phyloP scores from a whole-genome alignment of 1,139 yeast genomes.

The Tardiomyces depauwii region DNA sequence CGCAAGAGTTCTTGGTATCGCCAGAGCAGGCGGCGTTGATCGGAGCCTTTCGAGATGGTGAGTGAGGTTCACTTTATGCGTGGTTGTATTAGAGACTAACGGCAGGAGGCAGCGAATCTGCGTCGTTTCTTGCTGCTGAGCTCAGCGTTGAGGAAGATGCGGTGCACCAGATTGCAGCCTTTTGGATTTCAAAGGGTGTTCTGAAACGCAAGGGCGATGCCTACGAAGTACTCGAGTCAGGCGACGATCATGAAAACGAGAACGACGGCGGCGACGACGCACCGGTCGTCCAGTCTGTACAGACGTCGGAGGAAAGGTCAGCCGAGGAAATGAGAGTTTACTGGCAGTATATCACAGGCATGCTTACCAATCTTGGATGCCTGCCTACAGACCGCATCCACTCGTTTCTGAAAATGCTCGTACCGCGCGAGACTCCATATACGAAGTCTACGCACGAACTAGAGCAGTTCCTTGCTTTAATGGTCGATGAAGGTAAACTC shows the following conservation, averaged over 20 bases:
- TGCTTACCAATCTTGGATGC: conserved; percentile 44
- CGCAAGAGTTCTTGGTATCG: neutral
- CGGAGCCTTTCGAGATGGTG: neutral
- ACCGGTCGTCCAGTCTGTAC: conserved; percentile 13
- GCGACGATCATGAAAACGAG: conserved; percentile 7
- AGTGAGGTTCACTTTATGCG: neutral
- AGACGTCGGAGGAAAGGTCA: conserved; percentile 20
- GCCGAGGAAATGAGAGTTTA: conserved; percentile 29
- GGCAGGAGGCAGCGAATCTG: neutral
- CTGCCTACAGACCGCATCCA: conserved; percentile 40
- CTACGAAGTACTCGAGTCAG: conserved; percentile 15
- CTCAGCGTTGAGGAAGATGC: conserved; percentile 7
- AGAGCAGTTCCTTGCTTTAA: conserved; percentile 32
- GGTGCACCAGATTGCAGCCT: conserved; percentile 23
- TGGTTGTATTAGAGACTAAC: no score
- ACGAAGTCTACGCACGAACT: conserved; percentile 28
- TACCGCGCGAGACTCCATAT: conserved; percentile 41
- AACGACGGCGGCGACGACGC: conserved; percentile 7
- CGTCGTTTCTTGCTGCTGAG: neutral
- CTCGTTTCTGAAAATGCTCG: conserved; percentile 40
- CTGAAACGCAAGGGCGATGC: conserved; percentile 25
- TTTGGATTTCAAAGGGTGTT: conserved; percentile 48
- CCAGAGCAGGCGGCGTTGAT: neutral
- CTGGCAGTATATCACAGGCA: conserved; percentile 43
- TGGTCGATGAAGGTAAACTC: conserved; percentile 9